Conservation (phyloP, 768 basidiomycete species). For the Dacryopinax spathularia region DNA sequence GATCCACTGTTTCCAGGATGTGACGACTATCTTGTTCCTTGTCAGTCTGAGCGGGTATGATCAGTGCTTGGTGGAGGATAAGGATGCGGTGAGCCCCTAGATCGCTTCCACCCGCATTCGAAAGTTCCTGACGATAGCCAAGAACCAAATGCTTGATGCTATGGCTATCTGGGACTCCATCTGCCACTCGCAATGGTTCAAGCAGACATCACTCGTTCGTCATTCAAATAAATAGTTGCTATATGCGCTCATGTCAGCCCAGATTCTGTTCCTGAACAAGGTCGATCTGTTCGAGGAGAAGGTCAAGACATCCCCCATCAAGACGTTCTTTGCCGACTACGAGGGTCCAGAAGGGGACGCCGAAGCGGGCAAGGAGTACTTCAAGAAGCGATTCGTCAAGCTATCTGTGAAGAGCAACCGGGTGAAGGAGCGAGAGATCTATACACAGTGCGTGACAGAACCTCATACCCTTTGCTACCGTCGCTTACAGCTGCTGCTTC, state of each 20-base stretch:
- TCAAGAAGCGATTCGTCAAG: constrained; percentile 69
- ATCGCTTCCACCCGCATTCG: neutral
- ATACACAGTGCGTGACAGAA: constrained; percentile 61
- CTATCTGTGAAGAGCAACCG: constrained; percentile 75
- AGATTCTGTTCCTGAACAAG: constrained; percentile 94
- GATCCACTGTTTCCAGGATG: constrained; percentile 92
- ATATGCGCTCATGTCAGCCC: neutral
- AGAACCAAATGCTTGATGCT: constrained; percentile 99
- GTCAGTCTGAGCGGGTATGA: constrained; percentile 89
- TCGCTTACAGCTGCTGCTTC: constrained; percentile 9
- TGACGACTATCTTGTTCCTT: constrained; percentile 82
- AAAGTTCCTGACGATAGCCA: constrained; percentile 5
- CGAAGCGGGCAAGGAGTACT: constrained; percentile 72
- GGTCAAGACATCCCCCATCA: constrained; percentile 67
- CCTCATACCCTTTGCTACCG: constrained; percentile 2
- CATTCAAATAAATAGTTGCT: neutral
- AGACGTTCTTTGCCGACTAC: constrained; percentile 81
- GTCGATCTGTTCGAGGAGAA: constrained; percentile 85
- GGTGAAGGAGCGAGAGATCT: constrained; percentile 77
- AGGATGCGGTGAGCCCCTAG: constrained; percentile 56
- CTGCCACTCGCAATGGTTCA: constrained; percentile 96
- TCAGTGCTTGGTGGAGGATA: constrained; percentile 85
- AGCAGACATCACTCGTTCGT: constrained; percentile 77
- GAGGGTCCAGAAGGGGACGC: constrained; percentile 63
- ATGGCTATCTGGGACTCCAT: constrained; percentile 99